phyloP scores from a whole-genome alignment of 2,329 filamentous ascomycete species.

The Pestalotiopsis sp. region DNA sequence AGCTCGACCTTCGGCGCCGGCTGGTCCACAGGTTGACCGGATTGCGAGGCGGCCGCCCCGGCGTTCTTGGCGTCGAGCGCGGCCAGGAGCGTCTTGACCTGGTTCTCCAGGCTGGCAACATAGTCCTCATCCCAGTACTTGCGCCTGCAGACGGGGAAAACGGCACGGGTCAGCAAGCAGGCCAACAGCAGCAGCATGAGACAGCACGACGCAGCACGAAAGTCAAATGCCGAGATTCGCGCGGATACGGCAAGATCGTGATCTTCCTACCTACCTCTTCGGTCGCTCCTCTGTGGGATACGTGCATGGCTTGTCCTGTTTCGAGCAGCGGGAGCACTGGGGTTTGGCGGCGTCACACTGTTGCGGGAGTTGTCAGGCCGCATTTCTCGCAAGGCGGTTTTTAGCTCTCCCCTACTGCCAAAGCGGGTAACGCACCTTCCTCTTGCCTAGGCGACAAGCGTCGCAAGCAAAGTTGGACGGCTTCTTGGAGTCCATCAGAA shows the following conservation, averaged over 20 bases:
- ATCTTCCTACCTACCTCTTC: conserved; percentile 1
- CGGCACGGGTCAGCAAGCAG: neutral
- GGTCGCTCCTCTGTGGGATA: conserved; percentile 15
- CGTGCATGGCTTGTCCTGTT: conserved; percentile 19
- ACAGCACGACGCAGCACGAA: neutral
- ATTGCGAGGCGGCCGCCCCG: neutral
- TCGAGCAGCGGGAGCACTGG: conserved; percentile 19
- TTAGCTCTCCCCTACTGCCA: neutral
- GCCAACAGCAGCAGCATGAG: neutral
- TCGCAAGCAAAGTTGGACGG: conserved; percentile 12
- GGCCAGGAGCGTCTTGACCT: conserved; percentile 19
- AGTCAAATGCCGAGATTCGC: neutral
- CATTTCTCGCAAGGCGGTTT: neutral
- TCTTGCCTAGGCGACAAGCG: conserved; percentile 9
- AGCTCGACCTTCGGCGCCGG: neutral
- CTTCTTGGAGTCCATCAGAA: conserved; percentile 6
- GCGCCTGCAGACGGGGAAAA: conserved; percentile 11
- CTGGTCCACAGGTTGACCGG: conserved; percentile 3
- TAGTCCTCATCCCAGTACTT: conserved; percentile 25
- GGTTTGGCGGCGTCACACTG: conserved; percentile 22
- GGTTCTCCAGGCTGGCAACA: conserved; percentile 21
- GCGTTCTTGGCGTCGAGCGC: conserved; percentile 16
- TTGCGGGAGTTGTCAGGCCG: neutral
- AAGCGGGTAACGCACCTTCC: conserved; percentile 9
- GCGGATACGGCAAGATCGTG: neutral